These are phyloP conservation scores for Ganoderma lingzhi DNA, from an alignment of 1,284 basidiomycete species.

Conservation along the genomic window DNA sequence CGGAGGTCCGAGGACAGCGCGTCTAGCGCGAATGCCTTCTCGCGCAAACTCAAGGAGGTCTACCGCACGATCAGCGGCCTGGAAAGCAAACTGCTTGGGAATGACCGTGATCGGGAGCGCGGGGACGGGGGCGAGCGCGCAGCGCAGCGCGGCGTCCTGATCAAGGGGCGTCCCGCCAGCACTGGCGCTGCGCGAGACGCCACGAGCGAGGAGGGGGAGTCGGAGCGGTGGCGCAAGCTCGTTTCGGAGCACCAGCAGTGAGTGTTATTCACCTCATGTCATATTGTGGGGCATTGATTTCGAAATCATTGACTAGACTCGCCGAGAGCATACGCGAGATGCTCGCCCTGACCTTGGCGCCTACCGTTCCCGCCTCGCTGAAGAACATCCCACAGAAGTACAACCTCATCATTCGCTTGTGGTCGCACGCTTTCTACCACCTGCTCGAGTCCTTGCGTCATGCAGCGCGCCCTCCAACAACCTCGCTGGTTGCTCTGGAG, in stretches of 20 bases:
- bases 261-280: conserved; percentile 36
- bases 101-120: conserved; percentile 57
- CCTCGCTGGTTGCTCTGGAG: conserved; percentile 63
- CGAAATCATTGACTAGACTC: conserved; percentile 57
- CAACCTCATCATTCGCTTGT: conserved; percentile 93
- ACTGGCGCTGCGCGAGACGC: conserved; percentile 40
- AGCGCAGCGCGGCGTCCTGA: conserved; percentile 51
- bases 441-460: conserved; percentile 91
- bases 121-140: conserved; percentile 35
- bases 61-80: conserved; percentile 80
- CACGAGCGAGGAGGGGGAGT: conserved; percentile 62
- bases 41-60: conserved; percentile 79
- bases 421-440: conserved; percentile 92
- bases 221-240: conserved; percentile 69
- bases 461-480: conserved; percentile 81
- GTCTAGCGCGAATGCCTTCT: conserved; percentile 72
- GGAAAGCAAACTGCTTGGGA: conserved; percentile 76
- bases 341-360: conserved; percentile 86
- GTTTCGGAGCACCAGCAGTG: conserved; percentile 78
- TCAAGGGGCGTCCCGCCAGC: conserved; percentile 51
- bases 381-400: conserved; percentile 92
- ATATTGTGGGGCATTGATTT: conserved; percentile 1
- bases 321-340: conserved; percentile 91
- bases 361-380: conserved; percentile 87
- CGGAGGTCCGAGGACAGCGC: conserved; percentile 57